phyloP scores from a whole-genome alignment of 352 stramenopile genomes.

The Phytophthora capsici region DNA sequence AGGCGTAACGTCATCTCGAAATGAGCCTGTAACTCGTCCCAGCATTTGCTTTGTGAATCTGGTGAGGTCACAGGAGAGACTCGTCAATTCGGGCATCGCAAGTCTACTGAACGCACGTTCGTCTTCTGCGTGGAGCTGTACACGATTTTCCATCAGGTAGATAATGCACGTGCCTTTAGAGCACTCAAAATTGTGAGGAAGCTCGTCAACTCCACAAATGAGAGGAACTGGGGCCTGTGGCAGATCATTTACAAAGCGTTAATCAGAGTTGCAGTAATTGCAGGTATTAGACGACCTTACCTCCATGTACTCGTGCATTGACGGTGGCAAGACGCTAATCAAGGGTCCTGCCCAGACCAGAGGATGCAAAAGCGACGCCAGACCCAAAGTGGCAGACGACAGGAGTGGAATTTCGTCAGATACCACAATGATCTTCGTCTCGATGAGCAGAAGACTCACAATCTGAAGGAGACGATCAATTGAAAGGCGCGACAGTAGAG shows the following conservation, averaged over 20 bases:
- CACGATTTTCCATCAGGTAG: slow-evolving; percentile 36
- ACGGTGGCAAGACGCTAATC: slow-evolving; percentile 55
- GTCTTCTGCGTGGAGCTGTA: slow-evolving; percentile 49
- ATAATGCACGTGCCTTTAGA: slow-evolving; percentile 46
- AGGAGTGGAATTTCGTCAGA: slow-evolving; percentile 51
- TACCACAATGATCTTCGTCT: slow-evolving; percentile 65
- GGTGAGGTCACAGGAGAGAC: slow-evolving; percentile 42
- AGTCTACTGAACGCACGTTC: slow-evolving; percentile 10
- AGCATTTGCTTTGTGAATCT: slow-evolving; percentile 47
- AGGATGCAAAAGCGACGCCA: slow-evolving; percentile 52
- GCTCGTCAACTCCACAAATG: slow-evolving; percentile 55
- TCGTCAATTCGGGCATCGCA: slow-evolving; percentile 38
- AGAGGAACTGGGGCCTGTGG: slow-evolving; percentile 54
- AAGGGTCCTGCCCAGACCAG: slow-evolving; percentile 58
- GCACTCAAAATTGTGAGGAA: slow-evolving; percentile 47
- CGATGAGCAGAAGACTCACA: slow-evolving; percentile 46
- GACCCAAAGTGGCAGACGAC: slow-evolving; percentile 47
- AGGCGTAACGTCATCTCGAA: slow-evolving; percentile 31
- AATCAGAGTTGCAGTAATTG: not conserved
- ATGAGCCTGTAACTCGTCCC: slow-evolving; percentile 26
- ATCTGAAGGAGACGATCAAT: slow-evolving; percentile 54
- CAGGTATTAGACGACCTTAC: slow-evolving; percentile 13
- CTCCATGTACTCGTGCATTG: slow-evolving; percentile 66
- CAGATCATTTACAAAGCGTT: not conserved
- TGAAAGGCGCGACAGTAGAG: slow-evolving; percentile 39